These are phyloP conservation scores for Cladosporium sp. DNA, from an alignment of 2,329 filamentous ascomycete species.

Conservation along the genomic window DNA sequence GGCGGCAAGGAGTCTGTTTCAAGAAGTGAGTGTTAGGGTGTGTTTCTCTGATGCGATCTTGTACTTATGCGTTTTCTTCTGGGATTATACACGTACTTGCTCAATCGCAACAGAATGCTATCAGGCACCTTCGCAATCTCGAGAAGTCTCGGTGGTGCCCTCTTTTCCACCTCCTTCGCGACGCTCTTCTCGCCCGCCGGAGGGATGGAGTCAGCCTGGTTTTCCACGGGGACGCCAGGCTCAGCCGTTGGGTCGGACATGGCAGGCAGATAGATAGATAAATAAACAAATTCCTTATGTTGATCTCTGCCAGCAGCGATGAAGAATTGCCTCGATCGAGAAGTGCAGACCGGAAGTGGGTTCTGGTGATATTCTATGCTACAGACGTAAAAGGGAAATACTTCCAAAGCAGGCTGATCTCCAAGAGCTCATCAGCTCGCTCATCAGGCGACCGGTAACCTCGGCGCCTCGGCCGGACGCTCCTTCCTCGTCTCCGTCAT, in stretches of 20 bases:
- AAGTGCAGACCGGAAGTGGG: not conserved
- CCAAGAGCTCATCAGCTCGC: not conserved
- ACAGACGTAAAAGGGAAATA: not conserved
- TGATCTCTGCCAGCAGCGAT: not conserved
- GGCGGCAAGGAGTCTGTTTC: constrained; percentile 36
- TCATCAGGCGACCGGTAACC: not conserved
- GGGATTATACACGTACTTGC: constrained; percentile 34
- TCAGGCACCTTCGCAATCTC: constrained; percentile 34
- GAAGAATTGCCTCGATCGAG: not conserved
- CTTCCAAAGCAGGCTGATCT: not conserved
- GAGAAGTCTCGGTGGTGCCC: constrained; percentile 24
- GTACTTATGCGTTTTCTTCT: no score
- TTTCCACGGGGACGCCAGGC: constrained; percentile 33
- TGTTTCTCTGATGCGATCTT: not conserved
- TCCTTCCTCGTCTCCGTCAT: no score
- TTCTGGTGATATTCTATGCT: not conserved
- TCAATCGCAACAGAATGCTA: constrained; percentile 37
- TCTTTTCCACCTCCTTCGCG: constrained; percentile 27
- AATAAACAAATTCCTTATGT: not conserved
- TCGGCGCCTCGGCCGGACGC: not conserved
- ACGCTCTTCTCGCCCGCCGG: constrained; percentile 27
- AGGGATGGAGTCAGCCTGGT: constrained; percentile 27
- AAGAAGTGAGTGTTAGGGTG: constrained; percentile 11
- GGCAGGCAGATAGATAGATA: not conserved
- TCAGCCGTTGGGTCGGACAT: constrained; percentile 36